These are phyloP conservation scores for Rhizopogon roseolus DNA, from an alignment of 768 basidiomycete species.

Conservation along the genomic window DNA sequence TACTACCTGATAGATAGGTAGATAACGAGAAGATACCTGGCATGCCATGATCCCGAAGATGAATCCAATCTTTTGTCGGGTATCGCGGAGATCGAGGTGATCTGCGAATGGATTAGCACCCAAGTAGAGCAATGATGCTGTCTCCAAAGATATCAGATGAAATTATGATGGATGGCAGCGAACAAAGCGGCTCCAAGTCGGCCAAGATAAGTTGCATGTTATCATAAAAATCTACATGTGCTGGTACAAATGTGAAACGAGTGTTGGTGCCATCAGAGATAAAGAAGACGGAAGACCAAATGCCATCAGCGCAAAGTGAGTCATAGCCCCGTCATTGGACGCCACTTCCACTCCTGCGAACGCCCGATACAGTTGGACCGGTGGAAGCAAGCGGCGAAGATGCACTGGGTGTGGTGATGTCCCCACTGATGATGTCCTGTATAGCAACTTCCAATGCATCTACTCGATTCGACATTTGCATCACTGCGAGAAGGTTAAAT, in stretches of 20 bases:
- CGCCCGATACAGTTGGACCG: conserved; percentile 26
- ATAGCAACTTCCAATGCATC: conserved; percentile 87
- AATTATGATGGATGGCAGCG: too few species aligned
- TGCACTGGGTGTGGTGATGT: conserved; percentile 43
- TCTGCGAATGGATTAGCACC: background rate
- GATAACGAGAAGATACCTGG: too few species aligned
- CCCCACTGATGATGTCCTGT: conserved; percentile 86
- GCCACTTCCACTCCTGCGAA: conserved; percentile 40
- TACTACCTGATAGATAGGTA: too few species aligned
- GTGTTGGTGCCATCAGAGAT: background rate
- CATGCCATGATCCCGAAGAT: too few species aligned
- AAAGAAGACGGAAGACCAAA: background rate
- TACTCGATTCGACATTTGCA: conserved; percentile 87
- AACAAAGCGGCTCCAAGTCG: too few species aligned
- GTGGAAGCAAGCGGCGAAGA: conserved; percentile 36
- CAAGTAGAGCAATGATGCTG: background rate
- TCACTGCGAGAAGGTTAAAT: conserved; percentile 50
- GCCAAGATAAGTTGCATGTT: background rate
- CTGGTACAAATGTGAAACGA: background rate
- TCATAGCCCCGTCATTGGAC: conserved; percentile 1
- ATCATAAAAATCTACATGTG: background rate
- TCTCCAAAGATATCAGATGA: background rate
- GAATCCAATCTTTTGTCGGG: too few species aligned
- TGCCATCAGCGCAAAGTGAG: background rate
- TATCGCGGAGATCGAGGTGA: too few species aligned